Percentiles rank a stretch among this genome's conserved stretches.
These are phyloP conservation scores for Chaetomium sp. DNA, from an alignment of 2,329 filamentous ascomycete species.

Conservation along the genomic window DNA sequence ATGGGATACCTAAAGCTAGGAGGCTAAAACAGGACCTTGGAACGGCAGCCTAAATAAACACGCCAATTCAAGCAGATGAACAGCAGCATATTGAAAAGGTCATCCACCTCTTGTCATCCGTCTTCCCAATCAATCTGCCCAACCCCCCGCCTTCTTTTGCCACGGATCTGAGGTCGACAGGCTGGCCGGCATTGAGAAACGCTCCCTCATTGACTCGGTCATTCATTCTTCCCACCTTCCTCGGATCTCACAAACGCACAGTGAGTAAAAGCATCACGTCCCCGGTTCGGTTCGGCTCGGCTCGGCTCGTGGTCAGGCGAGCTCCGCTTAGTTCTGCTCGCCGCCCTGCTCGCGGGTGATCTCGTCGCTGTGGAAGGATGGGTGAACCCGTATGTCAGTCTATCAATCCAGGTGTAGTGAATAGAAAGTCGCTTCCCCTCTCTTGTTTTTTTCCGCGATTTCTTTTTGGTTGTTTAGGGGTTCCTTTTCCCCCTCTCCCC, in stretches of 20 bases:
- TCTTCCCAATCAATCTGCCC: not conserved
- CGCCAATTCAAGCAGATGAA: not conserved
- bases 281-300: too few relatives aligned
- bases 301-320: not conserved
- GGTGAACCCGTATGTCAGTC: not conserved
- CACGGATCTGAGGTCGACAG: too few relatives aligned
- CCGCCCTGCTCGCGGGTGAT: conserved; percentile 66
- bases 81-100: not conserved
- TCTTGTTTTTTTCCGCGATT: too few relatives aligned
- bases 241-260: too few relatives aligned
- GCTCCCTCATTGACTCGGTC: too few relatives aligned
- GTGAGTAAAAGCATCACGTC: too few relatives aligned
- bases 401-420: conserved; percentile 13
- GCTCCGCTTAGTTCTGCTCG: conserved; percentile 50
- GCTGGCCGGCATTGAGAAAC: too few relatives aligned
- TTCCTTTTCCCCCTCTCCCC: too few relatives aligned
- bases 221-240: not conserved
- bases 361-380: conserved; percentile 54
- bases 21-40: not conserved
- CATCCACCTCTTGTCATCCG: not conserved
- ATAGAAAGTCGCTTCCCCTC: too few relatives aligned
- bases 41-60: not conserved
- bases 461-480: too few relatives aligned
- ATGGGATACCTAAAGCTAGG: too few relatives aligned
- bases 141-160: too few relatives aligned